Percentiles rank a stretch among this genome's conserved stretches.
These are phyloP conservation scores for Vitis riparia DNA, from an alignment of 164 flowering plant species.

Conservation along the genomic window DNA sequence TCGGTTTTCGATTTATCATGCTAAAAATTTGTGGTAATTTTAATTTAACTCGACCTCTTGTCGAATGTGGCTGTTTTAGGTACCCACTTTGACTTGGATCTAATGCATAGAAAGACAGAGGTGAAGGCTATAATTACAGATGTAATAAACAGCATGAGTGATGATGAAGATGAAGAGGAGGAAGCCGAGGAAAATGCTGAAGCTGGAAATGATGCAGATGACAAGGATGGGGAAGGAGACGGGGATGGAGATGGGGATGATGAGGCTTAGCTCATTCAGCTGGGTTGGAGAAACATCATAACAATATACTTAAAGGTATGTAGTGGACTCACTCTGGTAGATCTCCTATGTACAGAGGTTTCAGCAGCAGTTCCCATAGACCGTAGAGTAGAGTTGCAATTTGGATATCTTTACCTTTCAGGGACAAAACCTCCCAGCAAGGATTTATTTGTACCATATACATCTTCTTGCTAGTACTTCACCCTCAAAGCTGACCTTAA, in stretches of 20 bases:
- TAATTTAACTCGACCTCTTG: not conserved
- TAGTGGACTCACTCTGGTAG: conserved; percentile 4
- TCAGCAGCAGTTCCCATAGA: not conserved
- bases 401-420: not conserved
- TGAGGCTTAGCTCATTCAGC: conserved; percentile 22
- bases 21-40: no score
- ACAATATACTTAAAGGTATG: not conserved
- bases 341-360: conserved; percentile 3
- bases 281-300: not conserved
- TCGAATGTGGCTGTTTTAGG: conserved; percentile 22
- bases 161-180: conserved; percentile 64
- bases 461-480: not conserved
- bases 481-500: conserved; percentile 3
- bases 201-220: conserved; percentile 23
- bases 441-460: conserved; percentile 25
- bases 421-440: not conserved
- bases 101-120: conserved; percentile 63
- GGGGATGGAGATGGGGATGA: conserved; percentile 28
- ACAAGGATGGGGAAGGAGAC: conserved; percentile 4
- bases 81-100: conserved; percentile 57
- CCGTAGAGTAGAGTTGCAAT: not conserved
- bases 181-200: conserved; percentile 32
- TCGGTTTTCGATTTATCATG: not conserved
- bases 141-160: conserved; percentile 61
- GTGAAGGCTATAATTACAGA: conserved; percentile 71